Evolutionary conservation across 2,329 filamentous ascomycete genomes (phyloP).

Genomic region (Penicillium decumbens): DNA sequence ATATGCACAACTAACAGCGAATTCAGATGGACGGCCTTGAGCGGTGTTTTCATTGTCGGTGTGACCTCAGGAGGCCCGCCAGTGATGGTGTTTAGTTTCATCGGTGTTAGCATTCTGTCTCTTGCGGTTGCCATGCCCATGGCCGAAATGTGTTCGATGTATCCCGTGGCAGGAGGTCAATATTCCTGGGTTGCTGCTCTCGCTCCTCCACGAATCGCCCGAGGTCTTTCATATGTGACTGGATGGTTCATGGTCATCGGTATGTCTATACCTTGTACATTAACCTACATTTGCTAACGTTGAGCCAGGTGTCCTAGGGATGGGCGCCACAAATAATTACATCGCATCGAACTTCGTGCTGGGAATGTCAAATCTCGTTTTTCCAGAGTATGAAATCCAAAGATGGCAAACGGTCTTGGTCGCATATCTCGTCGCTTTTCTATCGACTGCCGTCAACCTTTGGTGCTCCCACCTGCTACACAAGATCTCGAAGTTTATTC

Average conservation of each 20-base stretch:
- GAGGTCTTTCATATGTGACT: conserved; percentile 44
- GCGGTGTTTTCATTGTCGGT: conserved; percentile 54
- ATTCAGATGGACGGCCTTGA: conserved; percentile 52
- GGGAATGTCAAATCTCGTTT: conserved; percentile 51
- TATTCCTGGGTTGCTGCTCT: conserved; percentile 57
- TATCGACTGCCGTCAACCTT: conserved; percentile 48
- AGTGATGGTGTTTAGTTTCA: conserved; percentile 57
- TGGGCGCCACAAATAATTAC: conserved; percentile 54
- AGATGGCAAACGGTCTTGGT: conserved; percentile 55
- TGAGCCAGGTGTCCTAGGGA: conserved; percentile 44
- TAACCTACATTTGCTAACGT: not conserved
- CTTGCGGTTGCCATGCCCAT: conserved; percentile 55
- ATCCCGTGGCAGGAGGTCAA: conserved; percentile 54
- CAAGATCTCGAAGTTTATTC: conserved; percentile 47
- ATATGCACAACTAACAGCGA: not conserved
- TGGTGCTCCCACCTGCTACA: conserved; percentile 50
- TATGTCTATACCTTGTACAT: conserved; percentile 9
- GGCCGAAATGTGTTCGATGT: conserved; percentile 57
- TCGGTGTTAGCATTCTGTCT: conserved; percentile 50
- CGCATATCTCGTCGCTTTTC: conserved; percentile 47
- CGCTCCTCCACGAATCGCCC: conserved; percentile 46
- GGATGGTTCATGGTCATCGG: conserved; percentile 51
- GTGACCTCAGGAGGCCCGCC: conserved; percentile 54
- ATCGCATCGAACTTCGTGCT: conserved; percentile 54
- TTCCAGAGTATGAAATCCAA: conserved; percentile 50